These are phyloP conservation scores for Alnus glutinosa DNA, from an alignment of 306 rosid species.

Conservation along the genomic window DNA sequence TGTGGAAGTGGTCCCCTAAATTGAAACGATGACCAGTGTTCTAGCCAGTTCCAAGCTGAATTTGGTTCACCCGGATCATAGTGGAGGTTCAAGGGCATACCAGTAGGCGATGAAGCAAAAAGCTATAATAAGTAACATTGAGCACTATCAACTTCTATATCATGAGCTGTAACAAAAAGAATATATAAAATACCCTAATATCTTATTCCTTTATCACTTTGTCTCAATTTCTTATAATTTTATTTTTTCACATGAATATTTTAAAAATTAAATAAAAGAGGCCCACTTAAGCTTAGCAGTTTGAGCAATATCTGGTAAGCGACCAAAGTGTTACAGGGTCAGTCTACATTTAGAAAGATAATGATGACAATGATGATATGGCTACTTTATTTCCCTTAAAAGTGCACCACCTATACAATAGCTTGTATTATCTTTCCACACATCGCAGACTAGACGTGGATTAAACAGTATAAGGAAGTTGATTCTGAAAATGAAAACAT, in stretches of 20 bases:
- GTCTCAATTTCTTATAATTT: background rate
- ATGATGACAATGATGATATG: background rate
- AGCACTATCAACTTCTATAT: background rate
- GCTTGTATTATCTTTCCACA: background rate
- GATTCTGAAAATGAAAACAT: background rate
- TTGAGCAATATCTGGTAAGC: background rate
- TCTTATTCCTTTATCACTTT: constrained; percentile 5
- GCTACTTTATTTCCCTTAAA: background rate
- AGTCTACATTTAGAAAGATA: background rate
- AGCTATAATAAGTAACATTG: constrained; percentile 37
- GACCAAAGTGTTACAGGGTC: background rate
- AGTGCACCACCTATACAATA: background rate
- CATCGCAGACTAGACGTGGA: background rate
- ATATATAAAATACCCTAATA: constrained; percentile 10
- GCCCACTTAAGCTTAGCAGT: background rate
- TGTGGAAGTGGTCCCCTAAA: constrained; percentile 50
- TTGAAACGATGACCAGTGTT: constrained; percentile 50
- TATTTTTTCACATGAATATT: background rate
- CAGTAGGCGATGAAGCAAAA: constrained; percentile 44
- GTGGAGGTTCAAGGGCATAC: constrained; percentile 37
- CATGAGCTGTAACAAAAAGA: constrained; percentile 10
- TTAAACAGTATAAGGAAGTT: background rate
- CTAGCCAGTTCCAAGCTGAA: constrained; percentile 48
- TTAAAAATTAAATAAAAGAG: background rate
- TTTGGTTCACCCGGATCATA: constrained; percentile 39